These are phyloP conservation scores for Candida gorgasii DNA, from an alignment of 805 yeast genomes.

Conservation along the genomic window DNA sequence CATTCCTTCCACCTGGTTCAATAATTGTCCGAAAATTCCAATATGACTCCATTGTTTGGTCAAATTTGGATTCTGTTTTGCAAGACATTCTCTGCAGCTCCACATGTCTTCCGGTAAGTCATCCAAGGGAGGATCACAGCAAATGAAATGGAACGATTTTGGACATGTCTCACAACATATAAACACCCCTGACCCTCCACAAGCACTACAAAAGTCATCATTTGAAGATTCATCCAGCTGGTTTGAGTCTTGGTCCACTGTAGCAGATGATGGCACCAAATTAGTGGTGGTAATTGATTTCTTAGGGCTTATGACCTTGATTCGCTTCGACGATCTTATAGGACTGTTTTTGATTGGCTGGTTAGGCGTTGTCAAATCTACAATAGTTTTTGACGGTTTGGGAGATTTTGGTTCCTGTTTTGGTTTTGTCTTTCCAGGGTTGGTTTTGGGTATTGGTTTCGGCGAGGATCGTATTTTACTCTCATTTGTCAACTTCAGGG, in stretches of 20 bases:
- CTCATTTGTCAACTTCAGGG: conserved; percentile 14
- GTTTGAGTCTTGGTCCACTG: conserved; percentile 2
- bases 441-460: conserved; percentile 9
- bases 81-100: conserved; percentile 79
- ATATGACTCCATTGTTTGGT: conserved; percentile 27
- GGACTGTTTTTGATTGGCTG: conserved; percentile 13
- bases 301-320: conserved; percentile 37
- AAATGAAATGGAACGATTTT: conserved; percentile 84
- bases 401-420: conserved; percentile 6
- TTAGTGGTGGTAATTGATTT: conserved; percentile 22
- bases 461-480: conserved; percentile 22
- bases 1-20: conserved; percentile 66
- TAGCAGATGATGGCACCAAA: conserved; percentile 23
- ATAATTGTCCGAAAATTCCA: conserved; percentile 57
- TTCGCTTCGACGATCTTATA: conserved; percentile 19
- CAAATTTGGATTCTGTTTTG: conserved; percentile 35
- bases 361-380: conserved; percentile 4
- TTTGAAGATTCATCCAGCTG: conserved; percentile 38
- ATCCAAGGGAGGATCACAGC: conserved; percentile 87
- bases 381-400: conserved; percentile 1
- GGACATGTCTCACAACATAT: conserved; percentile 96
- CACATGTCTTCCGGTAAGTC: conserved; percentile 88
- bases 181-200: conserved; percentile 87
- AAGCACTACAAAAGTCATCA: conserved; percentile 88
- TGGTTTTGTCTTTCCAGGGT: neutral